phyloP scores from a whole-genome alignment of 306 rosid genomes.

The Aeschynomene evenia region DNA sequence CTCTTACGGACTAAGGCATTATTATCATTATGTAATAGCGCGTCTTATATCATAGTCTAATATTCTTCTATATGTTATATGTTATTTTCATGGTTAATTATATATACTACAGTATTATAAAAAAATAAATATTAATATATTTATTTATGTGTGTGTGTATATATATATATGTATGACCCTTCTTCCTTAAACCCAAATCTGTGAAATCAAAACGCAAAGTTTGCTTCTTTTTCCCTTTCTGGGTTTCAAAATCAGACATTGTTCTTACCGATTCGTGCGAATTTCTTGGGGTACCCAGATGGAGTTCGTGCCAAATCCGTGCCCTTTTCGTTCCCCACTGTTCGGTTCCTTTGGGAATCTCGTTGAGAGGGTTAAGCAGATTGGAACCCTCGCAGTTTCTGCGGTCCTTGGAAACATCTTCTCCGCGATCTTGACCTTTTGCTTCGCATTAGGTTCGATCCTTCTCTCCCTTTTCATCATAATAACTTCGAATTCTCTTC shows the following conservation, averaged over 20 bases:
- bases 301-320: constrained; percentile 68
- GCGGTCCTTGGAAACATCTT: constrained; percentile 80
- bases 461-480: not conserved
- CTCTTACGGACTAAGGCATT: constrained; percentile 63
- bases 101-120: not conserved
- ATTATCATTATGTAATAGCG: constrained; percentile 21
- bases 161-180: not conserved
- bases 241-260: constrained; percentile 17
- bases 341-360: constrained; percentile 60
- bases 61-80: not conserved
- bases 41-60: constrained; percentile 24
- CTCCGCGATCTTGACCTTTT: constrained; percentile 96
- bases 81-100: not conserved
- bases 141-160: not conserved
- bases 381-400: constrained; percentile 63
- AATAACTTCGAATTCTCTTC: not conserved
- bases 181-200: constrained; percentile 42
- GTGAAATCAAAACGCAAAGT: constrained; percentile 23
- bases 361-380: constrained; percentile 58
- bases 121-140: too few relatives aligned
- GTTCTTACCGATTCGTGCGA: not conserved
- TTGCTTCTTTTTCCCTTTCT: not conserved
- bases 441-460: constrained; percentile 85
- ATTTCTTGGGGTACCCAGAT: constrained; percentile 40
- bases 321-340: constrained; percentile 47